Base-by-base conservation (phyloP, 306 rosid species). In the Begonia fuchsioides region DNA sequence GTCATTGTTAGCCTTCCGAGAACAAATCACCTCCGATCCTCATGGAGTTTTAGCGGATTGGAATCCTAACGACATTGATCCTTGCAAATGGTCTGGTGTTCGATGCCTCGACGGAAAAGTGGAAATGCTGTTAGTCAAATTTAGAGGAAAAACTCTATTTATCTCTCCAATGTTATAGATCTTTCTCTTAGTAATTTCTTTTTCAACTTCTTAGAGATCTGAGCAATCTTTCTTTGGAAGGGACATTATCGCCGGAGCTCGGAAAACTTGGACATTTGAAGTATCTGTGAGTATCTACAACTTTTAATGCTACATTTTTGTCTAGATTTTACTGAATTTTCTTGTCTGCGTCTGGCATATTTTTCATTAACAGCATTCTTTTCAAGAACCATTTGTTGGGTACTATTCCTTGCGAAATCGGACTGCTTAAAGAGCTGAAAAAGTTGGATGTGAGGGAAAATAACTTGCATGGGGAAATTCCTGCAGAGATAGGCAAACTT, bases 391-490 rank as follows among this genome's bases (percentile, higher is more conserved):
- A 55, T 26, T 79, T 92, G 57, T 77, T 67, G 35, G 98, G 96
- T 32, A 57, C 58, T 44, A 69, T 92, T 79, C 98, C 96, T 53
- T 65, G 75, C 65, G 94, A 92, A 49, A 58, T 92, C 43, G 94
- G 72, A 68, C 73, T 51, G 43, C 75, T 92, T 49, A 20, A 57
- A 46, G 67, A 73, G 56, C 57, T 92, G 55, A 86, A 92, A 58
- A 50, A 71, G 59, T 59, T 92, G 64, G 99, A 92, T 69, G 69
- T 92, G 66, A 75, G 99, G 62, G 86, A 66, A n/a, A 92, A 86
- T 53, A 67, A 72, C 57, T 73, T 86, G 57, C 68, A 63, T 61
- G 92, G 87, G 68, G 63, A 52, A 41, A 60, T 90, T 51, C 95
- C 98, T 26, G 19, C 52, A 50, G 88, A 80, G 60, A 56, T 82